Evolutionary conservation across 306 rosid species (phyloP), one percentile per base, ranked within the genome.

Genomic region (Spatholobus suberectus): DNA sequence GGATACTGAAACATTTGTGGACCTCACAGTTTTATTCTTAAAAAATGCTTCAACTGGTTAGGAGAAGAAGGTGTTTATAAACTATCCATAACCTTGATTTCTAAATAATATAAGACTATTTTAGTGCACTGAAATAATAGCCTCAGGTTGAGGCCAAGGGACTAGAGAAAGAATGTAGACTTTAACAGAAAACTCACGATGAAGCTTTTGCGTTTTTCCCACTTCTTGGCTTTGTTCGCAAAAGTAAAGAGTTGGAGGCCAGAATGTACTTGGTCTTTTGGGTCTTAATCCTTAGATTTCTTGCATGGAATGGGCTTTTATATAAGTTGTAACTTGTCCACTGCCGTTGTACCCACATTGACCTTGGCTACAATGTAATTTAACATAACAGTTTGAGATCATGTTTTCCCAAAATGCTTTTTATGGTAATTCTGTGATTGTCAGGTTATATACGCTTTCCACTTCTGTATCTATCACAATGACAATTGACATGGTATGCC

Each of bases 161-260:
- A n/a, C n/a, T n/a, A n/a, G 35, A 47, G 15, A 67, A 21, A 55
- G 44, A 52, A 67, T 13, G 24, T 24, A 37, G 58, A 37, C 20
- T 68, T 68, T 7, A 13, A 51, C 43, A 34, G 8, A 54, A 51
- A 35, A 34, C 54, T 8, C 11, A 12, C 6, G 18, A 71, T 58
- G 10, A 3, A 70, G 5, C 68, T 35, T 47, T 70, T 13, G 51
- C 4, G 54, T 12, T 29, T 73, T 63, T 17, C 38, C 34, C n/a
- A 10, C 18, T 29, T 84, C 7, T n/a, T 65, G 40, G 65, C 5
- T 54, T 78, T 84, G 84, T 32, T 84, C 13, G 8, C 66, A 44
- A 74, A 81, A 74, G 85, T 85, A 76, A 76, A 69, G 23, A 70
- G 88, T 81, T 75, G 82, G 85, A 23, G 61, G 5, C 85, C 85